Base-by-base conservation (phyloP, 768 basidiomycete species). In the Tricholoma flavovirens region DNA sequence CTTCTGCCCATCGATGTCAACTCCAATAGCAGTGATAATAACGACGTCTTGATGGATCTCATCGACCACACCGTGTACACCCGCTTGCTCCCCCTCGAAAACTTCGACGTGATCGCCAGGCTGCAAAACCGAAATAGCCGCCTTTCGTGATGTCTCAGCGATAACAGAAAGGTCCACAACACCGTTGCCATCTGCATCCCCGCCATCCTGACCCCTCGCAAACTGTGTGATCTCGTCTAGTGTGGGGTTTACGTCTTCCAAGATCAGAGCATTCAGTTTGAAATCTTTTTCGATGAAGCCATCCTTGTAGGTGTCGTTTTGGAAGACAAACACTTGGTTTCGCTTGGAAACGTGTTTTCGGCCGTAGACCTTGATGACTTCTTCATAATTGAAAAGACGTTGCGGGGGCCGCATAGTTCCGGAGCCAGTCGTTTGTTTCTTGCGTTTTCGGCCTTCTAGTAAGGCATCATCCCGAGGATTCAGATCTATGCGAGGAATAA, bases 31-130 rank as follows among this genome's bases (percentile, higher is more conserved):
- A 32, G 83, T 83, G 58, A 99, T 83, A 1, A 87, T 84, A 32
- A 98, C 91, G 10, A 93, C 82, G 57, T 98, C 94, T 60, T 87
- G 84, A 29, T 81, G 78, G 60, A 98, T 90, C 54, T 92, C 87
- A 58, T 95, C 92, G 24, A 99, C 92, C 10, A 89, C 82, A 71
- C 97, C 97, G 59, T 93, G 86, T 8, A 97, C 82, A 58, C 97
- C 97, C 6, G 89, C 79, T 67, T 98, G 94, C 71, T 98, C 94
- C 42, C 97, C 97, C 69, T 98, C 94, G 64, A 94, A 94, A 12
- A 98, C 93, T 68, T 99, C 97, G 46, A 99, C 86, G 61, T 93
- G 91, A 72, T 99, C 97, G 49, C 97, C 97, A 0, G 97, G 97
- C 67, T 97, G 93, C n/a, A 99, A 76, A 6, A 93, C 92, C 10